Percentiles rank a stretch among this genome's conserved stretches.
Conservation (phyloP, 2,329 filamentous ascomycete species). For the Xylaria polymorpha region DNA sequence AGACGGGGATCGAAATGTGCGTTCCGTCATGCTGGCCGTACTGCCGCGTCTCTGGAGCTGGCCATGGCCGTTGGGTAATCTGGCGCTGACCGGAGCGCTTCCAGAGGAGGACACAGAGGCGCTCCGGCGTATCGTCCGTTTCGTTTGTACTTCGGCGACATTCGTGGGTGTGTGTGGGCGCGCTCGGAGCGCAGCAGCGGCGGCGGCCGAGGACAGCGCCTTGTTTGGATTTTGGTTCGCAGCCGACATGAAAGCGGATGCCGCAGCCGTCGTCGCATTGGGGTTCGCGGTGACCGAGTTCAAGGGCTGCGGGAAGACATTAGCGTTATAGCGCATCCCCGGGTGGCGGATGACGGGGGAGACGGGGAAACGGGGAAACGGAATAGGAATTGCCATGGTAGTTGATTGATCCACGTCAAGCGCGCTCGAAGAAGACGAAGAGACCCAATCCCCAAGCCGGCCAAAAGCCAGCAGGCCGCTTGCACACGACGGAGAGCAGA, state of each 20-base stretch:
- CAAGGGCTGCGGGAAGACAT: conserved; percentile 63
- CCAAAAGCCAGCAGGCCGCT: conserved; percentile 1
- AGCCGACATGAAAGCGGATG: conserved; percentile 79
- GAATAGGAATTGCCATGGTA: conserved; percentile 31
- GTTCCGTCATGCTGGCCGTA: conserved; percentile 85
- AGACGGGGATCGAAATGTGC: conserved; percentile 85
- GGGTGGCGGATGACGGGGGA: no score
- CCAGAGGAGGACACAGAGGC: conserved; percentile 75
- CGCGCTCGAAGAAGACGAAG: neutral
- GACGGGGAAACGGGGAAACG: neutral
- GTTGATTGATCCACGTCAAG: conserved; percentile 24
- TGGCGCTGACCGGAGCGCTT: conserved; percentile 59
- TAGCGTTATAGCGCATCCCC: conserved; percentile 30
- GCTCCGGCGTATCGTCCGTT: conserved; percentile 80
- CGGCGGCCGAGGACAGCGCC: conserved; percentile 84
- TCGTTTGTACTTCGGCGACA: conserved; percentile 86
- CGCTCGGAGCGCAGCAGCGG: conserved; percentile 84
- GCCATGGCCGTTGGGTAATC: conserved; percentile 50
- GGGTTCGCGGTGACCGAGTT: conserved; percentile 73
- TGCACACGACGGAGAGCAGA: neutral
- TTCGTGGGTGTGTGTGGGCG: conserved; percentile 81
- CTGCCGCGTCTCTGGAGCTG: conserved; percentile 74
- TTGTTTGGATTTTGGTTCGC: conserved; percentile 67
- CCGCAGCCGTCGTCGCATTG: conserved; percentile 82
- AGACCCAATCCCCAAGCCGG: neutral